Percentiles rank a stretch among this genome's conserved stretches.
These are phyloP conservation scores for Corymbia maculata DNA, from an alignment of 345 rosid genomes.

Conservation along the genomic window DNA sequence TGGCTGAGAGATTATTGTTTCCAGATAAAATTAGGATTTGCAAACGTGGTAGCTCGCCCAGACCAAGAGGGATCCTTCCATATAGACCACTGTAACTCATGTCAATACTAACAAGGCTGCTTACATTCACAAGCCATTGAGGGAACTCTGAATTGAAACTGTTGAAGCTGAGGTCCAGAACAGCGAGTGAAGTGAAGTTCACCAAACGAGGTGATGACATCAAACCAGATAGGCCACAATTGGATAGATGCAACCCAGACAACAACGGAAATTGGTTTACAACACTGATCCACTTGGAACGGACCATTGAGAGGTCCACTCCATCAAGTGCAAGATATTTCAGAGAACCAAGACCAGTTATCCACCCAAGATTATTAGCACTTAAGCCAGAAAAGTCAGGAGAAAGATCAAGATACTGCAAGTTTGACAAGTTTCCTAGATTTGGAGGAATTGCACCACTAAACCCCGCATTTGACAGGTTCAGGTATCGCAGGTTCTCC, in stretches of 20 bases:
- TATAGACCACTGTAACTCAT: background rate
- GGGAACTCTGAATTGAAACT: slow-evolving; percentile 21
- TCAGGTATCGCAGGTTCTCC: slow-evolving; percentile 13
- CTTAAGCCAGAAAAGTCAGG: background rate
- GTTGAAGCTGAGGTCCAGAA: slow-evolving; percentile 16
- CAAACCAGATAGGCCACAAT: slow-evolving; percentile 11
- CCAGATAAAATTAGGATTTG: slow-evolving; percentile 14
- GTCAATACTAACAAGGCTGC: slow-evolving; percentile 9
- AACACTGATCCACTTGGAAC: background rate
- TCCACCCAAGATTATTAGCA: slow-evolving; percentile 20
- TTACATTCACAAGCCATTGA: slow-evolving; percentile 23
- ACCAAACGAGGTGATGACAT: slow-evolving; percentile 2
- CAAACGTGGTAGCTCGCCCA: slow-evolving; percentile 19
- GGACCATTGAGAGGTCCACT: slow-evolving; percentile 9
- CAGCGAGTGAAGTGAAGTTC: slow-evolving; percentile 21
- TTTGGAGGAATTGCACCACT: slow-evolving; percentile 13
- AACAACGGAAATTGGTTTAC: slow-evolving; percentile 9
- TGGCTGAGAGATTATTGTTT: slow-evolving; percentile 21
- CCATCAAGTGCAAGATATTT: slow-evolving; percentile 9
- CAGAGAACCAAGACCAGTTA: slow-evolving; percentile 19
- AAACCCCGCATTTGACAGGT: slow-evolving; percentile 26
- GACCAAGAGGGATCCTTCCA: slow-evolving; percentile 32
- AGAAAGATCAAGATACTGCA: slow-evolving; percentile 29
- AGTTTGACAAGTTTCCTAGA: slow-evolving; percentile 23
- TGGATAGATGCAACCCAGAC: slow-evolving; percentile 15